These are phyloP conservation scores for Isabelozyma heimii DNA, from an alignment of 805 yeast genomes.

Conservation along the genomic window DNA sequence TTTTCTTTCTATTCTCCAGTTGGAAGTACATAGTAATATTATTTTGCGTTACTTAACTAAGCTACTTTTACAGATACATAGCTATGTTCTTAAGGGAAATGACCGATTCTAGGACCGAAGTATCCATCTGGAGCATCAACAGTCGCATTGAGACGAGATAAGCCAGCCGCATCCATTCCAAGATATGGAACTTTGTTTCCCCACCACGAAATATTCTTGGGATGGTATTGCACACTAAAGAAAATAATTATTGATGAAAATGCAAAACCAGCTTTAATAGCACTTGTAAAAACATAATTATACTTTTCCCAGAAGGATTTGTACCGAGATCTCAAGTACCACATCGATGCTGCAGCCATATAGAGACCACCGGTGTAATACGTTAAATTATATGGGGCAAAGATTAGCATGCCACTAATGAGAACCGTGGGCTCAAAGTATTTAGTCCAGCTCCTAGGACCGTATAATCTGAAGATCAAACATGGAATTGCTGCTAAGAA, in stretches of 20 bases:
- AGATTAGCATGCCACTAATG: slow-evolving; percentile 28
- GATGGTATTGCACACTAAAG: slow-evolving; percentile 35
- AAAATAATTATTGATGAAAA: slow-evolving; percentile 32
- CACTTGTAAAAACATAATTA: slow-evolving; percentile 29
- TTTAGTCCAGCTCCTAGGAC: slow-evolving; percentile 15
- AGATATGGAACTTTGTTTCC: slow-evolving; percentile 17
- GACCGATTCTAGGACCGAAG: slow-evolving; percentile 30
- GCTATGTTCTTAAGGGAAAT: neutral
- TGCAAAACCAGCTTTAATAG: slow-evolving; percentile 32
- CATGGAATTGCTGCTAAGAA: slow-evolving; percentile 20
- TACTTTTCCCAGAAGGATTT: slow-evolving; percentile 35
- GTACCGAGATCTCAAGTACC: slow-evolving; percentile 22
- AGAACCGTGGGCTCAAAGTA: slow-evolving; percentile 32
- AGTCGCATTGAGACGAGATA: slow-evolving; percentile 5
- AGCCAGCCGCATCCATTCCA: slow-evolving; percentile 4
- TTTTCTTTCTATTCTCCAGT: too few relatives aligned
- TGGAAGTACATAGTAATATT: too few relatives aligned
- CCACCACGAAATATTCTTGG: slow-evolving; percentile 28
- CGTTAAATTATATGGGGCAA: slow-evolving; percentile 32
- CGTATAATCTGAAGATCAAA: slow-evolving; percentile 10
- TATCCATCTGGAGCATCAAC: slow-evolving; percentile 28
- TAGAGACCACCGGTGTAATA: slow-evolving; percentile 29
- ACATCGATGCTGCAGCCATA: slow-evolving; percentile 25
- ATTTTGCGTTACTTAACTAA: too few relatives aligned
- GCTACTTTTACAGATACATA: too few relatives aligned